These are phyloP conservation scores for Phytopythium aichiense DNA, from an alignment of 352 stramenopile species.

Conservation along the genomic window DNA sequence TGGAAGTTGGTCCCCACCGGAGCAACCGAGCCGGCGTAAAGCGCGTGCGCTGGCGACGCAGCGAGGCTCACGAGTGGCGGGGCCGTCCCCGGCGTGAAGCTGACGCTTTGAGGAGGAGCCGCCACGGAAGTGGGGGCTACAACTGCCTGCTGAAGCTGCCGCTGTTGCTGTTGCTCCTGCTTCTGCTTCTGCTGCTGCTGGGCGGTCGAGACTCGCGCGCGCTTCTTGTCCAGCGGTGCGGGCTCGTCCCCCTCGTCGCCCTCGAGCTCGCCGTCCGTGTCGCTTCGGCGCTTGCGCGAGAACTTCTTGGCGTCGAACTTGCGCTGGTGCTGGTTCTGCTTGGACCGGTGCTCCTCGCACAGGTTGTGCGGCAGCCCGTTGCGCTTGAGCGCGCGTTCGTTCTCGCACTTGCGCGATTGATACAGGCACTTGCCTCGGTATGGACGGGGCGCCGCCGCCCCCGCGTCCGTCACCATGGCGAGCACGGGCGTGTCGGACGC, in stretches of 20 bases:
- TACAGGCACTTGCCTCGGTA: constrained; percentile 73
- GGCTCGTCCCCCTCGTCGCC: constrained; percentile 15
- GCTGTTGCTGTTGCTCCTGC: neutral
- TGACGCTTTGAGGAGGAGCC: neutral
- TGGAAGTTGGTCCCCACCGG: neutral
- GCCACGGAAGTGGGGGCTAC: neutral
- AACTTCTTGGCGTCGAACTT: constrained; percentile 85
- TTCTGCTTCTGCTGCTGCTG: neutral
- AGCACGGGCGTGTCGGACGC: neutral
- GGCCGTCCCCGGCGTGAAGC: neutral
- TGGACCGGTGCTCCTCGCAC: constrained; percentile 68
- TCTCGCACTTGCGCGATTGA: constrained; percentile 77
- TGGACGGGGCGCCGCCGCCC: constrained; percentile 3
- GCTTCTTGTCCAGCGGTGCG: constrained; percentile 6
- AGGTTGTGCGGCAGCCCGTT: constrained; percentile 78
- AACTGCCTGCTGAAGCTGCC: neutral
- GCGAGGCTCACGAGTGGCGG: neutral
- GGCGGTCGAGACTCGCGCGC: neutral
- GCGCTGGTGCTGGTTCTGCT: constrained; percentile 81
- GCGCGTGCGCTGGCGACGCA: constrained; percentile 3
- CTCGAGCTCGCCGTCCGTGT: constrained; percentile 18
- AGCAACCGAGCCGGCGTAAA: neutral
- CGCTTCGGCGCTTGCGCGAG: constrained; percentile 34
- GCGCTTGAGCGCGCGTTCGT: constrained; percentile 73
- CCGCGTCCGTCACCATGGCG: constrained; percentile 4